Evolutionary conservation across 2,329 filamentous ascomycete genomes (phyloP), one percentile per base, ranked within the genome.

Genomic region (Rachicladosporium sp.): DNA sequence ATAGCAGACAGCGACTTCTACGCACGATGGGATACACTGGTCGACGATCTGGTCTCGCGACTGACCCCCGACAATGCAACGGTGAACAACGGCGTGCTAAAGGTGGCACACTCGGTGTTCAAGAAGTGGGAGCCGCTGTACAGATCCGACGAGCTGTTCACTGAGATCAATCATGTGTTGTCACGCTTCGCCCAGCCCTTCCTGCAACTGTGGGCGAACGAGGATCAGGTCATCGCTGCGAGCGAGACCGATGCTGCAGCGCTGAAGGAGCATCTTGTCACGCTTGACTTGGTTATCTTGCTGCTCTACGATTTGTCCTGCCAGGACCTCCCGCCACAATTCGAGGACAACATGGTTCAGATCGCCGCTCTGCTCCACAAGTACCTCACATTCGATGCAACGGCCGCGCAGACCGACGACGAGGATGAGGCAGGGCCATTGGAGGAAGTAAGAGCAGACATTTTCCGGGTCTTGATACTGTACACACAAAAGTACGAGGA

Each of bases 1-100:
- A 96, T 98, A 54, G 91, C 91, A 44, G 89, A 96, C 64, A 96
- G 88, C 50, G 91, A 98, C 61, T 98, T 98, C 63, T 98, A 83
- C 81, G 73, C 82, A 62, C 74, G 82, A 55, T 98, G 91, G 91
- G 83, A 96, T 56, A 94, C 88, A n/a, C 71, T 98, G 44, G 88
- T 93, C 38, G 76, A 83, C 67, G 88, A 98, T 61, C 78, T 98
- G 43, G 87, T 94, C 50, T 84, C 81, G 36, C 80, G 88, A 35
- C 75, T 98, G 46, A 89, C 86, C 3, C 71, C 80, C 9, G 78
- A 82, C 50, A 83, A 96, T 59, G 77, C 81, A 43, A 79, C 80
- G 49, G 73, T 87, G 59, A 98, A 96, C 63, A 85, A 88, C 53
- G 93, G 91, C 49, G 91, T 98, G 11, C 70, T 98, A 44, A 87